These are phyloP conservation scores for Dioscorea zingiberensis DNA, from an alignment of 106 monocot species.

Conservation along the genomic window DNA sequence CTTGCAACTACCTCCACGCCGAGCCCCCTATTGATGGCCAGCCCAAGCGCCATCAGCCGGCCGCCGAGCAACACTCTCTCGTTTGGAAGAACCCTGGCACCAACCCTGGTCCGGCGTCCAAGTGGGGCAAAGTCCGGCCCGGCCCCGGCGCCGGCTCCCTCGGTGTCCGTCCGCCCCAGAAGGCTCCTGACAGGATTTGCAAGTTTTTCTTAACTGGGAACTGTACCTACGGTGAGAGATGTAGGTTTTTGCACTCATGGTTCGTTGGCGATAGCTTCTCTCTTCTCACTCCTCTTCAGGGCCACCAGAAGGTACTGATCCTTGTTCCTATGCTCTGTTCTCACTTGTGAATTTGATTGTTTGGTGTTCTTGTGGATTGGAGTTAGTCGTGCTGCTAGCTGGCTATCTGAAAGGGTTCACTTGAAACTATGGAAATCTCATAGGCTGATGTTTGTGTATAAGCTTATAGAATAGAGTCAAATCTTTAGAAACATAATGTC, in stretches of 20 bases:
- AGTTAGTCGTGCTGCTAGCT: too few relatives aligned
- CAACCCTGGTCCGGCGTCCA: conserved; percentile 1
- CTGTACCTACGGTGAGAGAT: conserved; percentile 59
- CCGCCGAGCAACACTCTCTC: neutral
- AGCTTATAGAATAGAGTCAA: too few relatives aligned
- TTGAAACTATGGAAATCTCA: too few relatives aligned
- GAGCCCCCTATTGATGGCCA: neutral
- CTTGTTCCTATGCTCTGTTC: neutral
- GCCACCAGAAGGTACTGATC: conserved; percentile 67
- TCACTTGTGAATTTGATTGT: neutral
- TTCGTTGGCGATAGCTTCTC: conserved; percentile 53
- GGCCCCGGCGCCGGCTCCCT: conserved; percentile 10
- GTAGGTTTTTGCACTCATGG: conserved; percentile 61
- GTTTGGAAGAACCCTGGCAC: neutral
- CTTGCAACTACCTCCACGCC: conserved; percentile 12
- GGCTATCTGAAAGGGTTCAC: too few relatives aligned
- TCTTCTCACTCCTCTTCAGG: conserved; percentile 55
- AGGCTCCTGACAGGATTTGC: conserved; percentile 28
- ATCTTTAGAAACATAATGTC: too few relatives aligned
- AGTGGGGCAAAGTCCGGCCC: conserved; percentile 46
- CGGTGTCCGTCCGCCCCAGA: conserved; percentile 5
- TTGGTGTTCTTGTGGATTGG: too few relatives aligned
- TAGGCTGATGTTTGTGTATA: too few relatives aligned
- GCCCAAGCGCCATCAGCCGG: neutral
- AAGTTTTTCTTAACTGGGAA: conserved; percentile 31